Evolutionary conservation across 352 stramenopile genomes (phyloP).

Genomic region (Phytophthora ramorum): DNA sequence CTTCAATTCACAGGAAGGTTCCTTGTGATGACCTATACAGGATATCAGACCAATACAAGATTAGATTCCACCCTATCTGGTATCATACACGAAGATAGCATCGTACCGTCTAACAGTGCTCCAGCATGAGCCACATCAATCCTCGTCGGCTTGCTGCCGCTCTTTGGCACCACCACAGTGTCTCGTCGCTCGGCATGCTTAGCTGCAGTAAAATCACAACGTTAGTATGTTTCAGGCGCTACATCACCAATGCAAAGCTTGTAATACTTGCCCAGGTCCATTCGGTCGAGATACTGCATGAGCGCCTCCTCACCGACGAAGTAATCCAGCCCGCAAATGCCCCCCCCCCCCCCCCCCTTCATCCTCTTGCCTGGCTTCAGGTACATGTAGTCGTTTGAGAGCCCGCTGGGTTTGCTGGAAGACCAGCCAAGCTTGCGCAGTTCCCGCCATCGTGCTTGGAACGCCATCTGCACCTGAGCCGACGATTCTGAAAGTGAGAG

Average conservation of each 20-base stretch:
- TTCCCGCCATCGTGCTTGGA: constrained; percentile 11
- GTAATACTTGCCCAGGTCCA: constrained; percentile 4
- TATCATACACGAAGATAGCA: too few relatives aligned
- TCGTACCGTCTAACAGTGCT: too few relatives aligned
- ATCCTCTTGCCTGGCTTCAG: constrained; percentile 8
- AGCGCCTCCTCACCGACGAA: constrained; percentile 8
- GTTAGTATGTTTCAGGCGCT: not conserved
- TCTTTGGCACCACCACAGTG: too few relatives aligned
- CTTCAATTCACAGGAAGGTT: not conserved
- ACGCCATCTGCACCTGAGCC: too few relatives aligned
- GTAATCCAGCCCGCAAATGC: not conserved
- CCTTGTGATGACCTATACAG: not conserved
- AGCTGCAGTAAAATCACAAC: too few relatives aligned
- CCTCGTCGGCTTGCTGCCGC: too few relatives aligned
- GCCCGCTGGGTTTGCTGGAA: constrained; percentile 1
- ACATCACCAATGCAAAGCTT: not conserved
- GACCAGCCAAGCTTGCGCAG: constrained; percentile 1
- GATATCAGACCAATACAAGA: too few relatives aligned
- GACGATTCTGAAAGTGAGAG: constrained; percentile 10
- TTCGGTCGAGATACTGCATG: constrained; percentile 4
- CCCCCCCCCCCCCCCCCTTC: too few relatives aligned
- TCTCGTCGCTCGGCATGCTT: too few relatives aligned
- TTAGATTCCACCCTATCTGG: too few relatives aligned
- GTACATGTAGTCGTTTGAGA: constrained; percentile 4
- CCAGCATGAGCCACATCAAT: too few relatives aligned